Evolutionary conservation across 2,329 filamentous ascomycete genomes (phyloP).

Genomic region (Cladorrhinum sp.): DNA sequence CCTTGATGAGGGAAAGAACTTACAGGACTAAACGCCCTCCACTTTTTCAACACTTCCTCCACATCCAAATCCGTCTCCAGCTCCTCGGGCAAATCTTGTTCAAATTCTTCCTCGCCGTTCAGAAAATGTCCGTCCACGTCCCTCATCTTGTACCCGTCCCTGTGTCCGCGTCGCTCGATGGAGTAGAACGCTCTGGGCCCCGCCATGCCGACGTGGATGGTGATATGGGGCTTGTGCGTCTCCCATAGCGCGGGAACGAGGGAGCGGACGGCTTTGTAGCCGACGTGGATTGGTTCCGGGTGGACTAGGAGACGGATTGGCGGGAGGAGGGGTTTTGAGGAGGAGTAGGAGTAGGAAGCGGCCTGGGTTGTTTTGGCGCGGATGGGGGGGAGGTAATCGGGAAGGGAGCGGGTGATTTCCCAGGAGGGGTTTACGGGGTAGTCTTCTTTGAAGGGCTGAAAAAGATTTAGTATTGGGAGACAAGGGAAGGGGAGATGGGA

Average conservation of each 20-base stretch:
- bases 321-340: conserved; percentile 29
- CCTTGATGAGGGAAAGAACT: conserved; percentile 29
- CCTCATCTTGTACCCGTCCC: conserved; percentile 65
- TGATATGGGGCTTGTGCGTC: conserved; percentile 48
- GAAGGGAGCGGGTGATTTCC: conserved; percentile 70
- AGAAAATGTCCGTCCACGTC: conserved; percentile 67
- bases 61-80: conserved; percentile 57
- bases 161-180: conserved; percentile 67
- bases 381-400: conserved; percentile 56
- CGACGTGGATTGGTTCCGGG: conserved; percentile 65
- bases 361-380: conserved; percentile 43
- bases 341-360: conserved; percentile 33
- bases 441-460: conserved; percentile 70
- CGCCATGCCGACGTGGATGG: conserved; percentile 80
- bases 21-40: conserved; percentile 52
- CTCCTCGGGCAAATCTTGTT: conserved; percentile 51
- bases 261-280: conserved; percentile 63
- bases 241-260: conserved; percentile 64
- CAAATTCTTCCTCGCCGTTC: conserved; percentile 52
- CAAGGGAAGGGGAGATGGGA: background rate
- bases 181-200: conserved; percentile 61
- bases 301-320: conserved; percentile 63
- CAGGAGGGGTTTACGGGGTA: conserved; percentile 76
- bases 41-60: conserved; percentile 53
- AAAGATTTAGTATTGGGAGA: background rate